These are phyloP conservation scores for Pestalotiopsis sp. DNA, from an alignment of 2,329 filamentous ascomycete genomes.

Conservation along the genomic window DNA sequence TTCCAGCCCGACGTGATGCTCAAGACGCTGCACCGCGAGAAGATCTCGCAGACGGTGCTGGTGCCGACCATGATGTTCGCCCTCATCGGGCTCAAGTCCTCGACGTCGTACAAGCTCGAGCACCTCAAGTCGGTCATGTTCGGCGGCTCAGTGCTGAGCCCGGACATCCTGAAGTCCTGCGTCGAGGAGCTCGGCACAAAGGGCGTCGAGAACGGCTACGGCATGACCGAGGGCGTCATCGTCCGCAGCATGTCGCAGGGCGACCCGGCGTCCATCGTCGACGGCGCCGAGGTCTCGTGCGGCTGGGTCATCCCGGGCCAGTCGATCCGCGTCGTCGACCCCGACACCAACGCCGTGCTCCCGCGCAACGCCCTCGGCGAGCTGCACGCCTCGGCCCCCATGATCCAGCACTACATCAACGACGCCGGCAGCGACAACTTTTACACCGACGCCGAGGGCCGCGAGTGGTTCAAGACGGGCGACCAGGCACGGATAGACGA, in stretches of 20 bases:
- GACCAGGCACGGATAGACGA: conserved; percentile 9
- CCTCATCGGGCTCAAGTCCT: neutral
- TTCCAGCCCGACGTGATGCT: conserved; percentile 9
- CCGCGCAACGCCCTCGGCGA: conserved; percentile 4
- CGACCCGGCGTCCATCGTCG: conserved; percentile 2
- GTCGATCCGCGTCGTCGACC: conserved; percentile 1
- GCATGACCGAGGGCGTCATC: conserved; percentile 8
- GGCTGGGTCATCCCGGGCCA: conserved; percentile 1
- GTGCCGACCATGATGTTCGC: conserved; percentile 8
- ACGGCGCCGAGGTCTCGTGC: conserved; percentile 1
- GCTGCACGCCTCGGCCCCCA: neutral
- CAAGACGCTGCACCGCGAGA: conserved; percentile 4
- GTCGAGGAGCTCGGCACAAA: conserved; percentile 1
- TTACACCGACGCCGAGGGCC: conserved; percentile 5
- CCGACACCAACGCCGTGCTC: conserved; percentile 3
- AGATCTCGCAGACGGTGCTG: conserved; percentile 7
- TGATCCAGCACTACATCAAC: neutral
- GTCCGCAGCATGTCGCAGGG: neutral
- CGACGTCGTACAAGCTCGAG: neutral
- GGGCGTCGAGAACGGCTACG: conserved; percentile 5
- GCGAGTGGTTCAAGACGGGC: conserved; percentile 10
- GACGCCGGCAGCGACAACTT: neutral
- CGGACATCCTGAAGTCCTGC: neutral
- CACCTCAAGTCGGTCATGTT: conserved; percentile 7
- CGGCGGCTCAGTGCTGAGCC: conserved; percentile 2